Conservation (phyloP, 768 basidiomycete genomes). For the Exidia glandulosa region DNA sequence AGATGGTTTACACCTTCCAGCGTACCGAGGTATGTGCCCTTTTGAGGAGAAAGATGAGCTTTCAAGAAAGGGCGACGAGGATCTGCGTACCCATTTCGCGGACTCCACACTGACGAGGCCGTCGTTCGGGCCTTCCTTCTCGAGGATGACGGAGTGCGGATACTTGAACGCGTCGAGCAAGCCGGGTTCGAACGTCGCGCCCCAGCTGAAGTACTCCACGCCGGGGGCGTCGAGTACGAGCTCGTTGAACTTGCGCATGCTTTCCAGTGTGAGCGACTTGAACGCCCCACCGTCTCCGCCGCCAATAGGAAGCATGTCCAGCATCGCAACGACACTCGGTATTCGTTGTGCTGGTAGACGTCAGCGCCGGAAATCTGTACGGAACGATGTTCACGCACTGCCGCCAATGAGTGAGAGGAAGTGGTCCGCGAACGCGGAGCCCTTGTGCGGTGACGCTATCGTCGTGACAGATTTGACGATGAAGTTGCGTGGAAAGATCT, state of each 20-base stretch:
- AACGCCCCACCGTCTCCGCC: constrained; percentile 95
- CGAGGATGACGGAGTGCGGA: constrained; percentile 68
- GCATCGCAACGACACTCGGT: constrained; percentile 27
- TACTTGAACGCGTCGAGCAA: constrained; percentile 82
- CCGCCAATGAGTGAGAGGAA: constrained; percentile 67
- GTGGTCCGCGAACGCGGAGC: constrained; percentile 88
- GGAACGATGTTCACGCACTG: not conserved
- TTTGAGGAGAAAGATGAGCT: not conserved
- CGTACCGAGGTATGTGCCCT: constrained; percentile 94
- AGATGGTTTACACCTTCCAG: constrained; percentile 84
- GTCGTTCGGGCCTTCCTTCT: constrained; percentile 88
- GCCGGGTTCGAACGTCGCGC: constrained; percentile 80
- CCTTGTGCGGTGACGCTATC: constrained; percentile 89
- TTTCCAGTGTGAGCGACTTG: constrained; percentile 69
- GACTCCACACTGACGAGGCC: constrained; percentile 85
- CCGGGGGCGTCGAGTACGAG: constrained; percentile 66
- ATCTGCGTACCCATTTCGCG: constrained; percentile 59
- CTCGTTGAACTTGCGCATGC: constrained; percentile 85
- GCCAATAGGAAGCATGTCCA: constrained; percentile 81
- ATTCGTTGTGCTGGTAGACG: constrained; percentile 26
- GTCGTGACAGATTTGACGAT: constrained; percentile 81
- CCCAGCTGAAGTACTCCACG: constrained; percentile 92
- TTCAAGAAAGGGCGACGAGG: not conserved
- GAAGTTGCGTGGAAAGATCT: constrained; percentile 68
- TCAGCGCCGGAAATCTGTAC: constrained; percentile 16